Percentiles rank a stretch among this genome's conserved stretches.
phyloP scores from a whole-genome alignment of 2,329 filamentous ascomycete species.

The Pseudogymnoascus verrucosus region DNA sequence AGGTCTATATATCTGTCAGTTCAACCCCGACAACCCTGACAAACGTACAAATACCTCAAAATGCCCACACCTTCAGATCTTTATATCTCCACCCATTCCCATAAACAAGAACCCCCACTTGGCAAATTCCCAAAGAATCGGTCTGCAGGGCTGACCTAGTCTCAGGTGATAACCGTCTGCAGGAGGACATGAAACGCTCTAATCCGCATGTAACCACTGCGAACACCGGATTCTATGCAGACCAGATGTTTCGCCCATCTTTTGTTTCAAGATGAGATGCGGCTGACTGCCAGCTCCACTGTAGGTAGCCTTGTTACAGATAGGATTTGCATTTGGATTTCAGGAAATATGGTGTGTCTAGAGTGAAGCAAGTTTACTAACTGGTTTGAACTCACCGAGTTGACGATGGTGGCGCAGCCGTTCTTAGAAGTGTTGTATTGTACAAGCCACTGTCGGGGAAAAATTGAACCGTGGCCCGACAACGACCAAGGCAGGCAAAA shows the following conservation, averaged over 20 bases:
- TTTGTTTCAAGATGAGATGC: not conserved
- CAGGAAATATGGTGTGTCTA: not conserved
- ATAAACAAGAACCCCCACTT: not conserved
- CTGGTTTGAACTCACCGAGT: not conserved
- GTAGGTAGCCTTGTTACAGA: no score
- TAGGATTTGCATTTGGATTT: not conserved
- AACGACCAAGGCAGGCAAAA: not conserved
- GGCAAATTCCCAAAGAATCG: not conserved
- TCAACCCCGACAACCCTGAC: not conserved
- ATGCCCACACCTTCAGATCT: not conserved
- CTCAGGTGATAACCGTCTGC: not conserved
- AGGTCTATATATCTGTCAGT: not conserved
- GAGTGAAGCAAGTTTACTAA: not conserved
- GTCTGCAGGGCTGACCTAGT: not conserved
- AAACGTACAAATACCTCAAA: not conserved
- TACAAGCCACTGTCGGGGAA: not conserved
- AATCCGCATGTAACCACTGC: not conserved
- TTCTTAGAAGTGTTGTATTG: not conserved
- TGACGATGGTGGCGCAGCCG: not conserved
- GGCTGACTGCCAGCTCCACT: not conserved
- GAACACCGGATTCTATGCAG: not conserved
- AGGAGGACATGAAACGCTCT: not conserved
- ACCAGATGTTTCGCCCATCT: not conserved
- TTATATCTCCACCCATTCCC: not conserved
- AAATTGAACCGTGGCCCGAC: not conserved